Evolutionary conservation across 257 asterid genomes (phyloP), one percentile per base, ranked within the genome.

Genomic region (Solanum ahanhuiri): DNA sequence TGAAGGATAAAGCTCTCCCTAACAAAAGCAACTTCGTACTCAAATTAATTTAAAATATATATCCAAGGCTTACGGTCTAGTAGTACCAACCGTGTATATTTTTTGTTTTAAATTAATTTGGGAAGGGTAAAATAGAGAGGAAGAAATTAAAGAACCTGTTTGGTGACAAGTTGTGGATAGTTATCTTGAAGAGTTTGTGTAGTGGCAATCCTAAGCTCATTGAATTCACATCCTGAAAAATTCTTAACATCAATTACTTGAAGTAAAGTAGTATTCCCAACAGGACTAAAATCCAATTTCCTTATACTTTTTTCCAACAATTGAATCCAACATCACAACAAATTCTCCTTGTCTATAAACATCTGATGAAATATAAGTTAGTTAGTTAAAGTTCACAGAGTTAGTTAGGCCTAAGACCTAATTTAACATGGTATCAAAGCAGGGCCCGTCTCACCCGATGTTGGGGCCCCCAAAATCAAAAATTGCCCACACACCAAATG

Each of bases 171-270:
- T 48, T 14, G 58, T 48, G 97, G 95, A 23, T 93, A 94, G 69
- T 94, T 93, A 39, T 94, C 97, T 91, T 93, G 96, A 34, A 93
- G 93, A 54, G 93, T 94, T 86, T 92, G 92, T 35, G 91, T 94
- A 45, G 93, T 92, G n/a, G 96, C 96, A 60, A 92, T 93, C 7
- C 93, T 75, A 45, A 93, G 85, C 67, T 93, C 97, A 85, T 89
- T 93, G 90, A 87, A 88, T 87, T 87, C 85, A 14, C 90, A 57
- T 11, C 92, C 96, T 34, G 97, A 95, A 4, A 94, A 90, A 66
- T 94, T 94, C 91, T 91, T 93, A 31, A 94, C 92, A 88, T 94
- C 97, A 67, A 88, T 93, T 25, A 94, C 88, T 72, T 94, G 96
- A 83, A 93, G 93, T 83, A 93, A 89, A 0, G 97, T 94, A 86